Evolutionary conservation across 352 stramenopile species (phyloP).

Genomic region (Phytophthora capsici): DNA sequence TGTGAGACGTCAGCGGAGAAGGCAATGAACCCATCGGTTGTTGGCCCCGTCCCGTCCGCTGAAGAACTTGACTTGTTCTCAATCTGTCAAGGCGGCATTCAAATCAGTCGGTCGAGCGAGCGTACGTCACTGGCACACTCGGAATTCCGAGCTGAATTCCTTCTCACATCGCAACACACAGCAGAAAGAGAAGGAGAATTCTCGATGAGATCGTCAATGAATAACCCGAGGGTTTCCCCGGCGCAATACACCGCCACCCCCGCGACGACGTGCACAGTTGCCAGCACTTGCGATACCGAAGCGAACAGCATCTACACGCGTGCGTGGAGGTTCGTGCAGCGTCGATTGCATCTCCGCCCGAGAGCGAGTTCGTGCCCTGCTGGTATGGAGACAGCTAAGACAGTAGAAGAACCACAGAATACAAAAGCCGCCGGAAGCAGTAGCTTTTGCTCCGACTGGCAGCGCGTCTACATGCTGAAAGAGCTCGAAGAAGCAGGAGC

Average conservation of each 20-base stretch:
- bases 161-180: slow-evolving; percentile 20
- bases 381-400: slow-evolving; percentile 22
- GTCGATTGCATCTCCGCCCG: slow-evolving; percentile 43
- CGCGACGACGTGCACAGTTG: slow-evolving; percentile 9
- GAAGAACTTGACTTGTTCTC: slow-evolving; percentile 5
- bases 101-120: slow-evolving; percentile 11
- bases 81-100: slow-evolving; percentile 20
- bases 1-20: background rate
- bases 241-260: slow-evolving; percentile 4
- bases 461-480: slow-evolving; percentile 48
- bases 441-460: slow-evolving; percentile 37
- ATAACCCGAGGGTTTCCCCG: slow-evolving; percentile 20
- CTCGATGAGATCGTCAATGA: slow-evolving; percentile 4
- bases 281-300: slow-evolving; percentile 7
- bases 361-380: slow-evolving; percentile 38
- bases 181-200: slow-evolving; percentile 2
- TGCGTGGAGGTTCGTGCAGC: slow-evolving; percentile 48
- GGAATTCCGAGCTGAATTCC: slow-evolving; percentile 5
- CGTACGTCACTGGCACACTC: slow-evolving; percentile 14
- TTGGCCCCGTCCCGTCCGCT: slow-evolving; percentile 3
- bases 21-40: background rate
- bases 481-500: slow-evolving; percentile 43
- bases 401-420: background rate
- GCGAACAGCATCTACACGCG: slow-evolving; percentile 40
- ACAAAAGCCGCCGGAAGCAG: background rate